Conservation (phyloP, 2,329 filamentous ascomycete genomes). For the Fusarium austroafricanum region DNA sequence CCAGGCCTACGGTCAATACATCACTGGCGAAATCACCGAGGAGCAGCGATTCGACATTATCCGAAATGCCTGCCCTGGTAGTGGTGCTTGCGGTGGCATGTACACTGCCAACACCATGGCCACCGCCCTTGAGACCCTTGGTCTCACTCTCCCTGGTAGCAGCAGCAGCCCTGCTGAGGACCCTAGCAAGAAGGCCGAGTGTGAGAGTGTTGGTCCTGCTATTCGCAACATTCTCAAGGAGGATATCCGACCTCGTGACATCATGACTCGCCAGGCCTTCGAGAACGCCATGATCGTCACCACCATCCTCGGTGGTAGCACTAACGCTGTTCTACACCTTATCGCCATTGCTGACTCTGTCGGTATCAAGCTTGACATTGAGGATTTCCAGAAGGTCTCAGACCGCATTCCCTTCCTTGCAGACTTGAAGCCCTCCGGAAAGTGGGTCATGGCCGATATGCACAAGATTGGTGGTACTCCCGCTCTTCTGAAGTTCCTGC, state of each 20-base stretch:
- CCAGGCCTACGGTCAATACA: conserved; percentile 96
- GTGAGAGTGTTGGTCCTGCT: conserved; percentile 75
- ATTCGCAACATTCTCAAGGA: conserved; percentile 80
- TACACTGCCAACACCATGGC: conserved; percentile 97
- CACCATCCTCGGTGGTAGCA: conserved; percentile 85
- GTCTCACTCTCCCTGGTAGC: conserved; percentile 85
- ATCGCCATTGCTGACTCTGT: conserved; percentile 87
- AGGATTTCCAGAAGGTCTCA: conserved; percentile 86
- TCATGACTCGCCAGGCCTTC: conserved; percentile 83
- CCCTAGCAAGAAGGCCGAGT: conserved; percentile 77
- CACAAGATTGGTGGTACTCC: conserved; percentile 91
- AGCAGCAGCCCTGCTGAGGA: conserved; percentile 84
- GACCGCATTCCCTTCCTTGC: conserved; percentile 83
- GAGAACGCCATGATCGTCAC: conserved; percentile 88
- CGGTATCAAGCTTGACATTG: conserved; percentile 83
- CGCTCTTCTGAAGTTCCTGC: conserved; percentile 86
- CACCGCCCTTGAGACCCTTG: conserved; percentile 90
- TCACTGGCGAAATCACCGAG: conserved; percentile 90
- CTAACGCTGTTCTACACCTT: conserved; percentile 86
- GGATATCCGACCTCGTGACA: conserved; percentile 81
- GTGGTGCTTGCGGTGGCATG: conserved; percentile 84
- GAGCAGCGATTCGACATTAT: conserved; percentile 95
- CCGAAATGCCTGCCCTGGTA: conserved; percentile 78
- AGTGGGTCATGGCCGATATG: conserved; percentile 86
- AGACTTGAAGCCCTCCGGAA: conserved; percentile 86